Percentiles rank a stretch among this genome's conserved stretches.
phyloP scores from a whole-genome alignment of 2,329 filamentous ascomycete genomes.

The Botryotinia calthae region DNA sequence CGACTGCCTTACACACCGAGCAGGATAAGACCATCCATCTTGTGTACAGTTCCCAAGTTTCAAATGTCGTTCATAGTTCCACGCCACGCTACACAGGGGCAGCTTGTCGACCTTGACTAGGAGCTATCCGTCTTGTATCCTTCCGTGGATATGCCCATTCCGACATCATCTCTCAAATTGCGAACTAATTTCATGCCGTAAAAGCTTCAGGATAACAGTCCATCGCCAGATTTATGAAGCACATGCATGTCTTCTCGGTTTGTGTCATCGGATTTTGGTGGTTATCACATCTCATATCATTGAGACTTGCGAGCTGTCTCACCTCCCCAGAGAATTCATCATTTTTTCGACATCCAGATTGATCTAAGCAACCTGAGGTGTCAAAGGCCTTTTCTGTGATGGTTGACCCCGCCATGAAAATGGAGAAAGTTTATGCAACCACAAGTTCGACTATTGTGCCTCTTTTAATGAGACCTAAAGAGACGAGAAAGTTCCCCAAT shows the following conservation, averaged over 20 bases:
- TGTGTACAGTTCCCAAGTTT: neutral
- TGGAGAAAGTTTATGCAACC: constrained; percentile 26
- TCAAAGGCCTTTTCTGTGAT: neutral
- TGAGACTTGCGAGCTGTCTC: neutral
- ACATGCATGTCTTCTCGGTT: neutral
- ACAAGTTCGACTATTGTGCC: constrained; percentile 34
- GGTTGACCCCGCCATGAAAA: constrained; percentile 23
- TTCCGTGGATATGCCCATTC: neutral
- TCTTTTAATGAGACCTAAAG: constrained; percentile 29
- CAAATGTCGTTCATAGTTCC: neutral
- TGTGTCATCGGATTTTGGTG: neutral
- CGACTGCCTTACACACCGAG: no score
- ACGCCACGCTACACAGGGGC: neutral
- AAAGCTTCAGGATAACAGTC: neutral
- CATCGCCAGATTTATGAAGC: neutral
- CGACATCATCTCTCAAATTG: neutral
- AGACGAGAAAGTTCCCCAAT: constrained; percentile 23
- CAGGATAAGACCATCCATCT: neutral
- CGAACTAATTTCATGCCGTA: neutral
- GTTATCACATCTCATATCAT: neutral
- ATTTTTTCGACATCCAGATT: neutral
- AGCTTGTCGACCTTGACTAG: neutral
- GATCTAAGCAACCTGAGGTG: neutral
- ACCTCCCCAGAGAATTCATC: neutral
- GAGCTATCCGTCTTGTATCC: neutral